Base-by-base conservation (phyloP, 2,329 filamentous ascomycete species). In the Bipolaris victoriae region DNA sequence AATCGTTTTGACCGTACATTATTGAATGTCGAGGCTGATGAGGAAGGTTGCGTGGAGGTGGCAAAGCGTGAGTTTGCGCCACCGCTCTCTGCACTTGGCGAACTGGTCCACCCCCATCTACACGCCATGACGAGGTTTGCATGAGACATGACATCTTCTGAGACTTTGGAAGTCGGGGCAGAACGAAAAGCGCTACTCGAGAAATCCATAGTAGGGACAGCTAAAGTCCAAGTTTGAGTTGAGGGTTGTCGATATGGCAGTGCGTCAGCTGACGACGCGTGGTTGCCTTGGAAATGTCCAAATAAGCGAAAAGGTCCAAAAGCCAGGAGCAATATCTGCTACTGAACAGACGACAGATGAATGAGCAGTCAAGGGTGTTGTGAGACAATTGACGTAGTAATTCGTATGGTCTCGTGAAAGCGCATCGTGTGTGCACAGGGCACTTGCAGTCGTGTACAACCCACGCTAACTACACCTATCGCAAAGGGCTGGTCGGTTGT, bases 61-160 rank as follows among this genome's bases (percentile, higher is more conserved):
- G 39, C 29, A 26, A 50, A 39, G 15, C 57, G 49, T 48, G 60
- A 45, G 26, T 43, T 61, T 57, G 57, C 51, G 52, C 51, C 52
- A 52, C 58, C 52, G 49, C 33, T 24, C 20, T 49, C 46, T 49
- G 46, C 18, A 16, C 66, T 61, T 44, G 68, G 69, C 29, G 66
- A 66, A 29, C 66, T 69, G 15, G 66, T 63, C 73, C 73, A 75
- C 2, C 73, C 72, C 65, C 71, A 75, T 48, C 70, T 67, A 58
- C 71, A 74, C 16, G 70, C 63, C 65, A 72, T 71, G 6, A 75
- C 68, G 20, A 71, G 51, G 41, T 73, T 68, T 18, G 71, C 60
- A 47, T 75, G 72, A 39, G 69, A 67, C 64, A 75, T 73, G 7
- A 67, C 70, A 51, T 74, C 71, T 40, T 65, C 56, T 26, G 72